Conservation (phyloP, 108 stramenopile genomes). For the Cyclostephanos tholiformis region DNA sequence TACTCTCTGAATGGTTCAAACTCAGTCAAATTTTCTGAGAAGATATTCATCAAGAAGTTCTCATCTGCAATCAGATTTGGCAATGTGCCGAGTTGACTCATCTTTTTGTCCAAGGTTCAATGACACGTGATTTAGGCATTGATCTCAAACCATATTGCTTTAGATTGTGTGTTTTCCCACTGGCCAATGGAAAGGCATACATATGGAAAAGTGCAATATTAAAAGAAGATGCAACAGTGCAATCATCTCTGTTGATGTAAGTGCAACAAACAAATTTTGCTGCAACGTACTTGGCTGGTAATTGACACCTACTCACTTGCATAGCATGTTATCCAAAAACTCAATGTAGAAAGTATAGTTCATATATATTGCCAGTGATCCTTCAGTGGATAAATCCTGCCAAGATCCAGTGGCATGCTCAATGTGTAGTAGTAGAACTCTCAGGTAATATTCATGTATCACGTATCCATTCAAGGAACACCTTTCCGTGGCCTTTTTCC, state of each 20-base stretch:
- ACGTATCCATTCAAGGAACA: constrained; percentile 11
- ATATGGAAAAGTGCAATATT: constrained; percentile 25
- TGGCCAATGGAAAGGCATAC: constrained; percentile 22
- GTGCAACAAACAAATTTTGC: constrained; percentile 20
- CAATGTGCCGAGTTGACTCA: not conserved
- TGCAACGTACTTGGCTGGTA: constrained; percentile 21
- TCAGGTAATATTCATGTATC: constrained; percentile 11
- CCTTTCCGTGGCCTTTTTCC: constrained; percentile 24
- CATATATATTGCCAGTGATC: constrained; percentile 5
- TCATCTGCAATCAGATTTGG: constrained; percentile 20
- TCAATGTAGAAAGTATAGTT: constrained; percentile 14
- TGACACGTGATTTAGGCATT: constrained; percentile 5
- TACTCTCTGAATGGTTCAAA: too few relatives aligned
- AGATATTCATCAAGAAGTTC: constrained; percentile 23
- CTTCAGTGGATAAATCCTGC: constrained; percentile 24
- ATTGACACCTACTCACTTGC: not conserved
- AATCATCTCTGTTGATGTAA: constrained; percentile 33
- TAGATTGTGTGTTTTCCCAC: constrained; percentile 31
- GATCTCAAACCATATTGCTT: constrained; percentile 10
- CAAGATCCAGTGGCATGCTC: constrained; percentile 8
- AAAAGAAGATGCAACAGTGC: constrained; percentile 21
- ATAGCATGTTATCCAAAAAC: constrained; percentile 2
- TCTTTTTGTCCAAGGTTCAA: constrained; percentile 19
- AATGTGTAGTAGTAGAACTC: constrained; percentile 16
- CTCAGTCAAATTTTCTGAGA: constrained; percentile 7